These are phyloP conservation scores for Botrytis medusae DNA, from an alignment of 2,329 filamentous ascomycete species.

Conservation along the genomic window DNA sequence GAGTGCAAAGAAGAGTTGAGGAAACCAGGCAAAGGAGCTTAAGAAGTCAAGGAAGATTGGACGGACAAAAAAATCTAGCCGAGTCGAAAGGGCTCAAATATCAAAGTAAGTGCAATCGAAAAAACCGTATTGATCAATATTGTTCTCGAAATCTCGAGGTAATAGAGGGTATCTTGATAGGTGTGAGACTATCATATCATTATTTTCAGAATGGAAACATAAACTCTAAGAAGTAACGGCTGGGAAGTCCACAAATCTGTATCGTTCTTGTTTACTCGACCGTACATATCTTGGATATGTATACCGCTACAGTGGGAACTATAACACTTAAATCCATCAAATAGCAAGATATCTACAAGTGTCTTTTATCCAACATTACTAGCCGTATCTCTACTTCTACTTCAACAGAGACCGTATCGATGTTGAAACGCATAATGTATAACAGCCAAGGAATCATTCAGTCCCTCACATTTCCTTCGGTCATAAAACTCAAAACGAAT, in stretches of 20 bases:
- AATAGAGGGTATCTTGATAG: accelerated
- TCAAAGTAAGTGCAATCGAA: background rate
- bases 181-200: background rate
- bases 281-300: background rate
- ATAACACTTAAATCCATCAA: background rate
- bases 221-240: accelerated
- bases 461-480: background rate
- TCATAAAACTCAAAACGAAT: background rate
- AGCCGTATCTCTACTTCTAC: background rate
- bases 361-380: background rate
- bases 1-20: background rate
- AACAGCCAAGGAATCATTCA: accelerated
- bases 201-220: background rate
- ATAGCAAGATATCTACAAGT: background rate
- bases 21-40: background rate
- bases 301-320: background rate
- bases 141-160: background rate
- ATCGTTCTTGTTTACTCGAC: background rate
- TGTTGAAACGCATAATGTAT: background rate
- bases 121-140: too few species aligned
- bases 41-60: background rate
- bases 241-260: accelerated
- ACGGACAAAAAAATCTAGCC: background rate
- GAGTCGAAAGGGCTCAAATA: background rate
- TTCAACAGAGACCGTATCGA: background rate